Percentiles rank a stretch among this genome's conserved stretches.
phyloP scores from a whole-genome alignment of 2,329 filamentous ascomycete species.

The Rhynchosporium secalis region DNA sequence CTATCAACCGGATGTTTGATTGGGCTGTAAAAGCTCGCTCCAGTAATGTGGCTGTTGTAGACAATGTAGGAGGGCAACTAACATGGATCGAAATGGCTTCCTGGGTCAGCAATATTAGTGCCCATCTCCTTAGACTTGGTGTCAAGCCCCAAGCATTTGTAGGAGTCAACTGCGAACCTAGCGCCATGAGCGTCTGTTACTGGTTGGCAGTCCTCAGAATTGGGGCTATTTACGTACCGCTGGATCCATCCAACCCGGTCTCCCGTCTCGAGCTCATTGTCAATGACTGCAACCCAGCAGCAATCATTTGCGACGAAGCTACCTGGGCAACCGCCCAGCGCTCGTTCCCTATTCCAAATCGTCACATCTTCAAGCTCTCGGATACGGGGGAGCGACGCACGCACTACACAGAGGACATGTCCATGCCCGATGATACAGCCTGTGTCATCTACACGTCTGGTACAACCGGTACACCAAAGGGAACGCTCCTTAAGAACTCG shows the following conservation, averaged over 20 bases:
- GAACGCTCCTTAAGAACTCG: conserved; percentile 40
- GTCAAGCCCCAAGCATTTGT: conserved; percentile 15
- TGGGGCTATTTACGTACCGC: conserved; percentile 40
- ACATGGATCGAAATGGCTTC: conserved; percentile 43
- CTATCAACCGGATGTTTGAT: conserved; percentile 22
- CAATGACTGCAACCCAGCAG: conserved; percentile 35
- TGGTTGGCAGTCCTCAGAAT: conserved; percentile 40
- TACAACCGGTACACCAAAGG: conserved; percentile 44
- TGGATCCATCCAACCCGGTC: conserved; percentile 38
- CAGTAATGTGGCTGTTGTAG: conserved; percentile 18
- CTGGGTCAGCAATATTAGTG: conserved; percentile 42
- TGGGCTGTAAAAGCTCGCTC: conserved; percentile 20
- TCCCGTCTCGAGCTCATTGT: conserved; percentile 36
- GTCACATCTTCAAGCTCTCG: conserved; percentile 6
- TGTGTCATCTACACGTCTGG: conserved; percentile 29
- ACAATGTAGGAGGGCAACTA: conserved; percentile 17
- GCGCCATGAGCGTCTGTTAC: conserved; percentile 36
- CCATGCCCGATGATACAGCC: conserved; percentile 11
- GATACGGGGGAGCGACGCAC: conserved; percentile 15
- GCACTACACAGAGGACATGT: conserved; percentile 12
- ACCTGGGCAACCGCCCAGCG: conserved; percentile 14
- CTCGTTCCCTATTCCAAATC: conserved; percentile 21
- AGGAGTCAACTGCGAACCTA: conserved; percentile 23
- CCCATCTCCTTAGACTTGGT: conserved; percentile 18
- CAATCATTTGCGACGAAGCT: conserved; percentile 36